These are phyloP conservation scores for Cyberlindnera mrakii DNA, from an alignment of 805 yeast genomes.

Conservation along the genomic window DNA sequence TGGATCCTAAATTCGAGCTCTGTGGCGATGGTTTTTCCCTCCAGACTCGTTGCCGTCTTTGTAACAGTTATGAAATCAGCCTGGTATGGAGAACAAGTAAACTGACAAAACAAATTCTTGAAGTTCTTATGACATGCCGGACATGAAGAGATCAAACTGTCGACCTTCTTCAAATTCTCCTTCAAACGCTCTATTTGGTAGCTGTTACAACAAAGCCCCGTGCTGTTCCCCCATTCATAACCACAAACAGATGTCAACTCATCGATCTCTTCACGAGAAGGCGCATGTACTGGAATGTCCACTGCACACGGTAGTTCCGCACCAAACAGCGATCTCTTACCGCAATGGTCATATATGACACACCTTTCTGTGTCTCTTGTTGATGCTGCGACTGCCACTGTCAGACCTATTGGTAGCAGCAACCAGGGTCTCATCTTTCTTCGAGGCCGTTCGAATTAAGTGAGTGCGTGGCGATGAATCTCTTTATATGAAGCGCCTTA, in stretches of 20 bases:
- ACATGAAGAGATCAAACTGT: slow-evolving; percentile 77
- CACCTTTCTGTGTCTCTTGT: slow-evolving; percentile 18
- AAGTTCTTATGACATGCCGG: slow-evolving; percentile 92
- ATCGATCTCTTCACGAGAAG: slow-evolving; percentile 31
- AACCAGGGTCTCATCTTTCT: too few relatives aligned
- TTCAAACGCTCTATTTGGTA: slow-evolving; percentile 55
- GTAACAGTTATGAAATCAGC: slow-evolving; percentile 67
- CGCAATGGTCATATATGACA: slow-evolving; percentile 49
- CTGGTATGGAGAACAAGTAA: slow-evolving; percentile 88
- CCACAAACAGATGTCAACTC: slow-evolving; percentile 67
- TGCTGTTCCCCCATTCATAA: slow-evolving; percentile 43
- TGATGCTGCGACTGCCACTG: neutral
- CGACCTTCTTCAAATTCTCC: slow-evolving; percentile 65
- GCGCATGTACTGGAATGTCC: slow-evolving; percentile 45
- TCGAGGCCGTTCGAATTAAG: too few relatives aligned
- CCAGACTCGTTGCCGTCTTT: slow-evolving; percentile 37
- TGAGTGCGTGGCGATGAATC: too few relatives aligned
- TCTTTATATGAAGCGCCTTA: too few relatives aligned
- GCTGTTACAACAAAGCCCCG: slow-evolving; percentile 61
- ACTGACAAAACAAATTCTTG: slow-evolving; percentile 74
- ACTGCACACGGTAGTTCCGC: slow-evolving; percentile 73
- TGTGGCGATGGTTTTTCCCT: slow-evolving; percentile 53
- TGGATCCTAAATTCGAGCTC: slow-evolving; percentile 64
- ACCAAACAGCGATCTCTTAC: slow-evolving; percentile 76
- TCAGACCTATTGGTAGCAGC: too few relatives aligned